Evolutionary conservation across 495 filamentous ascomycete genomes (phyloP), one percentile per base, ranked within the genome.

Genomic region (Aspergillus bridgeri): DNA sequence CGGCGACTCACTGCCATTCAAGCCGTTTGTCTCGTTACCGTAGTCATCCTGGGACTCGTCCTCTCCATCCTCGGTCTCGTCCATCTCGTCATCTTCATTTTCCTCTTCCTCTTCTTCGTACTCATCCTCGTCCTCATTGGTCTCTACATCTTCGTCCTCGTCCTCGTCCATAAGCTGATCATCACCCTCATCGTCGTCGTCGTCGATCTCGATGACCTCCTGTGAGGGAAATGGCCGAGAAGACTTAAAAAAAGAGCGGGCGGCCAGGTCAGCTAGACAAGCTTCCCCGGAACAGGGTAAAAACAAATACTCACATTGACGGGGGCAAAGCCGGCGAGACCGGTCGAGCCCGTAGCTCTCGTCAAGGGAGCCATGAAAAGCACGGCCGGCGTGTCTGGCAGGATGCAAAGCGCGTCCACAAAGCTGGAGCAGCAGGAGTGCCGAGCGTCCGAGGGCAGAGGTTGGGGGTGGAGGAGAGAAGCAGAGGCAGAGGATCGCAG

Each of bases 121-220:
- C n/a, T 66, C 60, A 45, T 64, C 57, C 27, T 68, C 68, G 52
- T 69, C 65, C 47, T 69, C 65, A 38, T 60, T 48, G 15, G 51
- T 56, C 5, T 60, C 60, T 3, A 58, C 51, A 1, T 58, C 56
- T 19, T 64, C 66, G 4, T 62, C 56, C 18, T 64, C 66, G 4
- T 62, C 66, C 21, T 68, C 69, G 2, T 68, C 68, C 64, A 67
- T 68, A 22, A 64, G 55, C 38, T 67, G 60, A 29, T 69, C 63
- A 7, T 69, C 63, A 13, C 1, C 33, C 17, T 38, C 33, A 20
- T 69, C 70, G 44, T 74, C 74, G 17, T 77, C 69, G 24, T 76
- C 75, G 24, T 73, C 71, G 48, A 79, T 72, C 45, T 67, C 75
- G 60, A 79, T 75, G 51, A 78, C 62, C 59, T 74, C 75, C 0